Conservation (phyloP, 2,329 filamentous ascomycete species). For the Penicillium sp. region DNA sequence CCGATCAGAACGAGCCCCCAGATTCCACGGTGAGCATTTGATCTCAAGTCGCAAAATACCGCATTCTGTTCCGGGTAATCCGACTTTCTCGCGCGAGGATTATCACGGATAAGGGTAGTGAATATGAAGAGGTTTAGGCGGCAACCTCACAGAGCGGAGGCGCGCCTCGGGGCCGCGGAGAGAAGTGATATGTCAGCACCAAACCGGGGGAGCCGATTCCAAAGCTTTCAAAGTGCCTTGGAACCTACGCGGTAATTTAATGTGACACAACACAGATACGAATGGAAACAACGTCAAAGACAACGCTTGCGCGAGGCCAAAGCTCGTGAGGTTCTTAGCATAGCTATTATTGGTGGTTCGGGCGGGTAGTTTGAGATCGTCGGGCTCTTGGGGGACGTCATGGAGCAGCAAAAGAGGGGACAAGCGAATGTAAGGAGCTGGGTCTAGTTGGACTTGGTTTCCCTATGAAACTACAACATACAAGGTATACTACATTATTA, state of each 20-base stretch:
- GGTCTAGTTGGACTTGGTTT: neutral
- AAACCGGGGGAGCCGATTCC: neutral
- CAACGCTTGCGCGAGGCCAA: constrained; percentile 11
- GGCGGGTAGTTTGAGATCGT: constrained; percentile 11
- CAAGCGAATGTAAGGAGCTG: constrained; percentile 15
- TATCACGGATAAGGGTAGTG: constrained; percentile 5
- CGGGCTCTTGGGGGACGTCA: constrained; percentile 19
- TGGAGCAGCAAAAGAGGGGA: constrained; percentile 17
- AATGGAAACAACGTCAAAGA: constrained; percentile 5
- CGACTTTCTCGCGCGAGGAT: neutral
- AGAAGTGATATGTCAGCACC: constrained; percentile 26
- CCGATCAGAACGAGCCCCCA: constrained; percentile 10
- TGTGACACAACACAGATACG: neutral
- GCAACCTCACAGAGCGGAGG: constrained; percentile 10
- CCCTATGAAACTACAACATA: neutral
- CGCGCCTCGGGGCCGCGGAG: constrained; percentile 20
- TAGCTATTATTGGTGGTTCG: constrained; percentile 14
- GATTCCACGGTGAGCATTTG: constrained; percentile 12
- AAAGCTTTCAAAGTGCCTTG: neutral
- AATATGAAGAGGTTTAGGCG: constrained; percentile 12
- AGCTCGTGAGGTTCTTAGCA: constrained; percentile 8
- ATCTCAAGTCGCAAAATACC: constrained; percentile 16
- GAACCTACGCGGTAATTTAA: neutral
- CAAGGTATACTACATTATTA: neutral
- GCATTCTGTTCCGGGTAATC: constrained; percentile 18